Base-by-base conservation (phyloP, 345 rosid genomes). In the Firmiana major region DNA sequence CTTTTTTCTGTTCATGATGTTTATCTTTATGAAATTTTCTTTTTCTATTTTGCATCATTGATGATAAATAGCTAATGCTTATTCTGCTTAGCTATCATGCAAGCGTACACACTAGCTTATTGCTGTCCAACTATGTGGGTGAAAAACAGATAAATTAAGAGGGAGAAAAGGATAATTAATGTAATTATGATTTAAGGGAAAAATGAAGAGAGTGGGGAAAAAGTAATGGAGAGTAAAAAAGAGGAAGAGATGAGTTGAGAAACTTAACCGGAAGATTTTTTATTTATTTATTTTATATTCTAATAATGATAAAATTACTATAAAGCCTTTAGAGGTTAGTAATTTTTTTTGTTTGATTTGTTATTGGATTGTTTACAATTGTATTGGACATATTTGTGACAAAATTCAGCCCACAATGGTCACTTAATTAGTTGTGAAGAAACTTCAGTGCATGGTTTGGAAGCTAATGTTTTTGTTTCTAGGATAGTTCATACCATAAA, bases 41-140 rank as follows among this genome's bases (percentile, higher is more conserved):
- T 51, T 51, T 9, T 17, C 17, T n/a, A 17, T 51, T 71, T 71
- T 31, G 26, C 46, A 31, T 19, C 31, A 17, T 54, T 49, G 38
- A 49, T 24, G 40, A 46, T 69, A 69, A 69, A 46, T 45, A 26
- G 34, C 28, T 71, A 31, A 71, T 51, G 26, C 43, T 15, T 69
- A 69, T 51, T 51, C 74, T 49, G 26, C 62, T 71, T 31, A 51
- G 45, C 60, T 31, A 34, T 71, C 60, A 71, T 31, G 31, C 60
- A 69, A 70, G 31, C 51, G 31, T 51, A 51, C 9, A 6, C 26
- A 0, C 45, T 71, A 71, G 46, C 74, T 19, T 31, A 17, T 70
- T 28, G 43, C 7, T 49, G 21, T 16, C 59, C 74, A 49, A n/a
- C 42, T 28, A 49, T 6, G 21, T 3, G 42, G 6, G 19, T 46